Percentiles rank a stretch among this genome's conserved stretches.
Evolutionary conservation across 306 rosid species (phyloP).

Genomic region (Vicia villosa): DNA sequence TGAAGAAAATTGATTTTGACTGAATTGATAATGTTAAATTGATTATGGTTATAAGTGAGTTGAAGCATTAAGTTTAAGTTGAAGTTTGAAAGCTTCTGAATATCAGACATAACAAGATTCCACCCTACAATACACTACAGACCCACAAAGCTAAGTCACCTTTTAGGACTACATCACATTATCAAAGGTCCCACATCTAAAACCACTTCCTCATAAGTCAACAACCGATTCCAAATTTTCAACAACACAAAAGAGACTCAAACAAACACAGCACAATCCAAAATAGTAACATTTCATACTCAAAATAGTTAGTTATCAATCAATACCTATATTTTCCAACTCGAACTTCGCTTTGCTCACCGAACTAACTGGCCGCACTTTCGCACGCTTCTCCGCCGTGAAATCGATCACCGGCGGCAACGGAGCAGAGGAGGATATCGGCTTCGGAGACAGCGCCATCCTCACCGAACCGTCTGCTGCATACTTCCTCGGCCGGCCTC

Average conservation of each 20-base stretch:
- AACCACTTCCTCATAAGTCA: conserved; percentile 35
- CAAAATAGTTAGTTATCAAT: background rate
- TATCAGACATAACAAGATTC: conserved; percentile 60
- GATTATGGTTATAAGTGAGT: too few relatives aligned
- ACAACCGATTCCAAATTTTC: background rate
- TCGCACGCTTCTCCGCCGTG: conserved; percentile 83
- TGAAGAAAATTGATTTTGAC: too few relatives aligned
- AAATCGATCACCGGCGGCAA: conserved; percentile 91
- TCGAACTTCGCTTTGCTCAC: conserved; percentile 78
- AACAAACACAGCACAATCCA: background rate
- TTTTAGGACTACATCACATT: conserved; percentile 57
- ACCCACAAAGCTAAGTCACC: conserved; percentile 59
- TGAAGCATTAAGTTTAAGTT: conserved; percentile 19
- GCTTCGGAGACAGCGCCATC: conserved; percentile 83
- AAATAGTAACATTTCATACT: conserved; percentile 13
- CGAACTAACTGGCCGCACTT: conserved; percentile 72
- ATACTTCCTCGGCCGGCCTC: conserved; percentile 95
- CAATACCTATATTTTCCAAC: conserved; percentile 82
- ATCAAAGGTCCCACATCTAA: conserved; percentile 72
- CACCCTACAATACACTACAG: conserved; percentile 49
- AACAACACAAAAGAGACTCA: conserved; percentile 1
- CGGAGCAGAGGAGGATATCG: conserved; percentile 88
- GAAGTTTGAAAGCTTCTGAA: conserved; percentile 41
- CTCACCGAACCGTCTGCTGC: conserved; percentile 82
- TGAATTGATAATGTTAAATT: too few relatives aligned